These are phyloP conservation scores for Elaeis guineensis DNA, from an alignment of 176 grass and related monocot species.

Conservation along the genomic window DNA sequence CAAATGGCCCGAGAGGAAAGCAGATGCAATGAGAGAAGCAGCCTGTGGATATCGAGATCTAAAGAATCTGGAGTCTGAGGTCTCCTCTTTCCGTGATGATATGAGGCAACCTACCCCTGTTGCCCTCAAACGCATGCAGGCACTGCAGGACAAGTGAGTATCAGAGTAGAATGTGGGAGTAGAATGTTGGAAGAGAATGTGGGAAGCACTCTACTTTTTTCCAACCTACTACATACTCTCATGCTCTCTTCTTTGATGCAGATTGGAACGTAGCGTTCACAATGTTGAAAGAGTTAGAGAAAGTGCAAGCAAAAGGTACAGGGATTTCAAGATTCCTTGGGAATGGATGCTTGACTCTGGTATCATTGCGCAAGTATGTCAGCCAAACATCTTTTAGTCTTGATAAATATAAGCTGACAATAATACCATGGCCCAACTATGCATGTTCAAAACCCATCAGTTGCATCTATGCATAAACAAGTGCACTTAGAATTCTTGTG, in stretches of 20 bases:
- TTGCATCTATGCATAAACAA: no score
- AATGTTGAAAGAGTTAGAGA: slow-evolving; percentile 79
- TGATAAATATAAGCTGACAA: neutral
- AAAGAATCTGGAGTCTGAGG: slow-evolving; percentile 79
- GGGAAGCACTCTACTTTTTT: no score
- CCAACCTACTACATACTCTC: no score
- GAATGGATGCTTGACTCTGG: slow-evolving; percentile 95
- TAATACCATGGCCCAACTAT: no score
- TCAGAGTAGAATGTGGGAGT: slow-evolving; percentile 2
- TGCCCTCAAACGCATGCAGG: slow-evolving; percentile 71
- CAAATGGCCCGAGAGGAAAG: slow-evolving; percentile 92
- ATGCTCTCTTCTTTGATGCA: slow-evolving; percentile 6
- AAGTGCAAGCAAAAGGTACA: slow-evolving; percentile 62
- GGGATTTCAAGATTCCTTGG: slow-evolving; percentile 86
- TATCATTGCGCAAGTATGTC: slow-evolving; percentile 68
- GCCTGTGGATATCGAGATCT: slow-evolving; percentile 76
- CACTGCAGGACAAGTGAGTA: slow-evolving; percentile 92
- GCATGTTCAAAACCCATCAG: no score
- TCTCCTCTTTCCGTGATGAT: slow-evolving; percentile 65
- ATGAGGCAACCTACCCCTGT: slow-evolving; percentile 46
- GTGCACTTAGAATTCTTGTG: no score
- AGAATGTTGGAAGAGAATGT: no score
- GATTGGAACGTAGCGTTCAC: slow-evolving; percentile 83
- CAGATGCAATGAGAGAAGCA: slow-evolving; percentile 98
- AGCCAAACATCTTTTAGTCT: slow-evolving; percentile 5